These are phyloP conservation scores for Trichosanthes cucumerina DNA, from an alignment of 306 rosid genomes.

Conservation along the genomic window DNA sequence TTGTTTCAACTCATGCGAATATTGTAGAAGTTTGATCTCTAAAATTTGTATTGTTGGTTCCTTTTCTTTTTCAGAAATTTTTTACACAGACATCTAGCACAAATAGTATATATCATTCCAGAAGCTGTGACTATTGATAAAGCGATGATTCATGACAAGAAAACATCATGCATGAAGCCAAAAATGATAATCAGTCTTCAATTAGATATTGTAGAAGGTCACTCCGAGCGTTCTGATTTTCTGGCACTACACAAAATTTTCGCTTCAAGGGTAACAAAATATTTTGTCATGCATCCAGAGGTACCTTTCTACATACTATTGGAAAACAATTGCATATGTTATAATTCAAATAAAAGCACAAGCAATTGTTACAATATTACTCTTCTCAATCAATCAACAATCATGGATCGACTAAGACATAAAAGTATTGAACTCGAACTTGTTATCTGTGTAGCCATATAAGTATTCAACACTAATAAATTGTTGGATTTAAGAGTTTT, in stretches of 20 bases:
- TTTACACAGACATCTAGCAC: constrained; percentile 40
- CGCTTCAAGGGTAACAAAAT: constrained; percentile 36
- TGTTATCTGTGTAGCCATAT: not conserved
- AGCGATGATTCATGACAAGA: constrained; percentile 37
- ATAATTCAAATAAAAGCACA: not conserved
- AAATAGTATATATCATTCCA: constrained; percentile 51
- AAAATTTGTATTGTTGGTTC: constrained; percentile 6
- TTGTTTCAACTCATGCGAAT: not conserved
- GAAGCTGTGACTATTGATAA: constrained; percentile 39
- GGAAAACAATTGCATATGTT: not conserved
- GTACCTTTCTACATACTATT: constrained; percentile 22
- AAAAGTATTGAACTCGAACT: not conserved
- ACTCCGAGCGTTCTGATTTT: constrained; percentile 22
- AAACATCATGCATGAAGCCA: constrained; percentile 45
- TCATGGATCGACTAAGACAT: not conserved
- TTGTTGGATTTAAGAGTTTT: not conserved
- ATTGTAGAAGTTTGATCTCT: not conserved
- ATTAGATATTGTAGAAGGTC: constrained; percentile 39
- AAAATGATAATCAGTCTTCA: constrained; percentile 42
- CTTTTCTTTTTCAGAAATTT: constrained; percentile 39
- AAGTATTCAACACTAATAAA: not conserved
- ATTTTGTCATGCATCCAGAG: constrained; percentile 39
- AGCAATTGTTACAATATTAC: not conserved
- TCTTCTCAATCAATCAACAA: not conserved
- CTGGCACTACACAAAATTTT: constrained; percentile 36